Evolutionary conservation across 371 early-diverging fungal species (phyloP).

Genomic region (Polyrhizophydium stewartii): DNA sequence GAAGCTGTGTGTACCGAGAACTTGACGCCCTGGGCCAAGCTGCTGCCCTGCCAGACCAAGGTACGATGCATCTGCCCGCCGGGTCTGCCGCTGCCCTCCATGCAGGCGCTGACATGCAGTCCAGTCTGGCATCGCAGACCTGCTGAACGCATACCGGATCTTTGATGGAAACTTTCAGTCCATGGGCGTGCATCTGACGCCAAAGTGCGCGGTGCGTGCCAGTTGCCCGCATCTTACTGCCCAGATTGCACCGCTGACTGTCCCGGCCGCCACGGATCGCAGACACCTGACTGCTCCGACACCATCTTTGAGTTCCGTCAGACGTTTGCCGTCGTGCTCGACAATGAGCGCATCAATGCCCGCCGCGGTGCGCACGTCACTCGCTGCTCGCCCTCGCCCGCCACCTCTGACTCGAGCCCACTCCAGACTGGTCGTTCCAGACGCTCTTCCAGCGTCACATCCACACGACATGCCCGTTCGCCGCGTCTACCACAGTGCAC

Average conservation of each 20-base stretch:
- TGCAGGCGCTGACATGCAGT: neutral
- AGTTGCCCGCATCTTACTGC: neutral
- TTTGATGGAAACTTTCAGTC: slow-evolving; percentile 88
- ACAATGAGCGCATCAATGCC: slow-evolving; percentile 61
- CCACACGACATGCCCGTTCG: slow-evolving; percentile 59
- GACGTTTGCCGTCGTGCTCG: slow-evolving; percentile 66
- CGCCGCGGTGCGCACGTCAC: slow-evolving; percentile 40
- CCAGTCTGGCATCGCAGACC: slow-evolving; percentile 73
- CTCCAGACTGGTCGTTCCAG: slow-evolving; percentile 75
- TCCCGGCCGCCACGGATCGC: neutral
- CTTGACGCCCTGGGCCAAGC: slow-evolving; percentile 93
- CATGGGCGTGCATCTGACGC: slow-evolving; percentile 60
- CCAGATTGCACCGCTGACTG: neutral
- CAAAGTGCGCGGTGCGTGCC: slow-evolving; percentile 29
- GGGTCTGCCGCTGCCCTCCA: neutral
- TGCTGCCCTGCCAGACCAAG: slow-evolving; percentile 89
- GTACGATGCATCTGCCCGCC: slow-evolving; percentile 20
- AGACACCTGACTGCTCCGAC: slow-evolving; percentile 7
- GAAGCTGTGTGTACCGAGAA: slow-evolving; percentile 97
- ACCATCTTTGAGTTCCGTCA: slow-evolving; percentile 25
- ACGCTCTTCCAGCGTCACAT: slow-evolving; percentile 60
- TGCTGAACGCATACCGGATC: slow-evolving; percentile 84
- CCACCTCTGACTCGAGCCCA: no score
- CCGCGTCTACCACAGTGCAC: slow-evolving; percentile 46
- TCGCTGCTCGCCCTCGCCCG: neutral